Conservation (phyloP, 306 rosid species). For the Fragaria nilgerrensis region DNA sequence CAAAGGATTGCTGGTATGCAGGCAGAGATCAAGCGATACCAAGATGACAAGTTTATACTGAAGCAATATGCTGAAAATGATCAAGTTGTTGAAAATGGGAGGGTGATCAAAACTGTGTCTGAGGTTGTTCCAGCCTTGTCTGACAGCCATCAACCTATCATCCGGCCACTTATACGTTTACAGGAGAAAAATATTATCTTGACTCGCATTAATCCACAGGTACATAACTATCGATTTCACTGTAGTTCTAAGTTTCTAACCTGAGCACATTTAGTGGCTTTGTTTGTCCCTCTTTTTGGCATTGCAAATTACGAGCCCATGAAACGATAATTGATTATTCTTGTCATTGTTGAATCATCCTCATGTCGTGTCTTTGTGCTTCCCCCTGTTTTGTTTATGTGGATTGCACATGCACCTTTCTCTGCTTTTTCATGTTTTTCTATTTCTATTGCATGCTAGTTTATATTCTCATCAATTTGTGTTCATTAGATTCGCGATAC, state of each 20-base stretch:
- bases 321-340: background rate
- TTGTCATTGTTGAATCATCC: background rate
- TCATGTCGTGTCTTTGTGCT: background rate
- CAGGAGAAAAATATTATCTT: slow-evolving; percentile 85
- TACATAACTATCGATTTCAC: slow-evolving; percentile 24
- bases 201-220: slow-evolving; percentile 99
- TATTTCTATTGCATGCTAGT: background rate
- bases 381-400: slow-evolving; percentile 10
- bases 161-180: slow-evolving; percentile 82
- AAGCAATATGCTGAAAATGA: slow-evolving; percentile 96
- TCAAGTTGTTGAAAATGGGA: slow-evolving; percentile 87
- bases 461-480: slow-evolving; percentile 12
- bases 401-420: slow-evolving; percentile 9
- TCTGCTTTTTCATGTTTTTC: slow-evolving; percentile 11
- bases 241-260: slow-evolving; percentile 9
- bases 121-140: slow-evolving; percentile 89
- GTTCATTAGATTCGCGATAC: slow-evolving; percentile 86
- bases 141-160: slow-evolving; percentile 67
- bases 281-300: background rate
- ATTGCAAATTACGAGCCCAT: background rate
- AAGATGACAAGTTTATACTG: slow-evolving; percentile 77
- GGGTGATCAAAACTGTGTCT: slow-evolving; percentile 73
- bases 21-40: slow-evolving; percentile 87
- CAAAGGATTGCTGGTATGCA: slow-evolving; percentile 82
- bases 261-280: slow-evolving; percentile 14